Percentiles rank a stretch among this genome's conserved stretches.
Conservation (phyloP, 2,329 filamentous ascomycete species). For the Pseudocercospora cruenta region DNA sequence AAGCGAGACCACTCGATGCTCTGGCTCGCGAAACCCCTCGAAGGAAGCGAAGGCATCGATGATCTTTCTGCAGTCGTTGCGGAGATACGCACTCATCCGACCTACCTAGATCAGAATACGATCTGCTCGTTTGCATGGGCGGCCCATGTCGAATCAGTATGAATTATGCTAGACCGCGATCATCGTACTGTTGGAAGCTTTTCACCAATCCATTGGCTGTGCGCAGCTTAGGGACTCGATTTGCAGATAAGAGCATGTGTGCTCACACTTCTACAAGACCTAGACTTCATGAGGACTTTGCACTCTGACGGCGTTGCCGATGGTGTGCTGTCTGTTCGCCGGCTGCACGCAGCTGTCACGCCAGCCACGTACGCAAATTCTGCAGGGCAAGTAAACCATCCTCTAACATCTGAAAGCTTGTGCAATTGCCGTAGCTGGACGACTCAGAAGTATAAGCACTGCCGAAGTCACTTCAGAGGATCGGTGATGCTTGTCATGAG, state of each 20-base stretch:
- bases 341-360: not conserved
- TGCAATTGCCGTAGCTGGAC: not conserved
- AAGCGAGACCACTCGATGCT: no score
- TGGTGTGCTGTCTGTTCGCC: not conserved
- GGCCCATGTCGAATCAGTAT: no score
- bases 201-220: no score
- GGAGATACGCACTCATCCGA: no score
- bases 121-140: no score
- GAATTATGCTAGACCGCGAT: no score
- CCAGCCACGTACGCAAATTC: not conserved
- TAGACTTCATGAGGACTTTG: not conserved
- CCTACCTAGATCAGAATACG: no score
- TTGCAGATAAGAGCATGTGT: not conserved
- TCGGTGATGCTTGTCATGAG: not conserved
- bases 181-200: no score
- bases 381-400: not conserved
- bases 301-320: not conserved
- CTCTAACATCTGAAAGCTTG: not conserved
- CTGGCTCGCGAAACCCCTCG: no score
- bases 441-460: not conserved
- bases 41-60: no score
- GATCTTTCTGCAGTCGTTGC: no score
- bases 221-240: not conserved
- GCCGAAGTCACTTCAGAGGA: not conserved
- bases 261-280: not conserved